Conservation (phyloP, 2,329 filamentous ascomycete genomes). For the Fusarium palustre region DNA sequence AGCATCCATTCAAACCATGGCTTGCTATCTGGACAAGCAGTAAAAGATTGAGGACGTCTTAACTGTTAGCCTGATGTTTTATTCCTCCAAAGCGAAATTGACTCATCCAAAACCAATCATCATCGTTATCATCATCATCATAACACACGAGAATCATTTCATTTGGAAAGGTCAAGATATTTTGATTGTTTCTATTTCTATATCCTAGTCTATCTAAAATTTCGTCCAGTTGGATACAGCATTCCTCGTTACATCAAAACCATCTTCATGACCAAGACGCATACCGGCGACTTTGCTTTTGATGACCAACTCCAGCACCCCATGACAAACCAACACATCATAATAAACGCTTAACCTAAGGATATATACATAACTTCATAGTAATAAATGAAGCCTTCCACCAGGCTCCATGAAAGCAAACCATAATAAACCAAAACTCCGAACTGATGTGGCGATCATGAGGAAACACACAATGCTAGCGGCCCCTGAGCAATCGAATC, state of each 20-base stretch:
- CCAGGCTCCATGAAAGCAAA: conserved; percentile 1
- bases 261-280: conserved; percentile 5
- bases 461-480: conserved; percentile 4
- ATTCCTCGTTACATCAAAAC: conserved; percentile 1
- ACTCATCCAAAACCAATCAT: too few species aligned
- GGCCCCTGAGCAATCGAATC: conserved; percentile 5
- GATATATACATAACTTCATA: conserved; percentile 31
- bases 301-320: conserved; percentile 19
- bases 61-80: background rate
- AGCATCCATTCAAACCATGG: background rate
- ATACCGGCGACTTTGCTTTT: conserved; percentile 1
- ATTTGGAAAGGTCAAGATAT: background rate
- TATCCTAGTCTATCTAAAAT: conserved; percentile 3
- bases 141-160: background rate
- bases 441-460: conserved; percentile 1
- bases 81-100: too few species aligned
- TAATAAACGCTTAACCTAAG: conserved; percentile 17
- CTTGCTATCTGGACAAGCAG: background rate
- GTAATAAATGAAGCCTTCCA: conserved; percentile 7
- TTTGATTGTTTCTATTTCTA: conserved; percentile 21
- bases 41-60: background rate
- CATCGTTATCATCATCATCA: too few species aligned
- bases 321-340: background rate
- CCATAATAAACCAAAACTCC: conserved; percentile 26
- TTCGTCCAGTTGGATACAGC: background rate